Conservation (phyloP, 805 yeast species). For the Yarrowia bubula region DNA sequence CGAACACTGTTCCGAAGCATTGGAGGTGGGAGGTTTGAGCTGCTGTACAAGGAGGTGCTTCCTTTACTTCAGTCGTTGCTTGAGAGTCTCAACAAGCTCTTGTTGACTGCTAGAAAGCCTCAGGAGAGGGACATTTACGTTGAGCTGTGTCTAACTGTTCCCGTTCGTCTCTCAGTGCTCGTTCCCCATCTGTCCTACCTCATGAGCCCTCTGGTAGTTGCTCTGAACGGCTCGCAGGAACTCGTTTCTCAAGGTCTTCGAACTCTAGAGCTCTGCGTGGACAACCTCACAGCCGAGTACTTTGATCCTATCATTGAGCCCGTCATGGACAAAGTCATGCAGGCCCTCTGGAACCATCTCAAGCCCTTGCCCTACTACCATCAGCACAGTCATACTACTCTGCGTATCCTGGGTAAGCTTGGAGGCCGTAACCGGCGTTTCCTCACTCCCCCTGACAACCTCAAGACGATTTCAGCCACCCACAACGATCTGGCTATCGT, state of each 20-base stretch:
- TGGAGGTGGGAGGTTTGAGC: slow-evolving; percentile 96
- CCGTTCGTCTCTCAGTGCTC: slow-evolving; percentile 86
- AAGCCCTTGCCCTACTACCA: slow-evolving; percentile 93
- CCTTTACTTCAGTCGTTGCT: slow-evolving; percentile 84
- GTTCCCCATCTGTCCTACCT: slow-evolving; percentile 88
- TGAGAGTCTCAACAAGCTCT: slow-evolving; percentile 79
- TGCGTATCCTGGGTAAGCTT: slow-evolving; percentile 86
- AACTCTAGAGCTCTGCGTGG: slow-evolving; percentile 93
- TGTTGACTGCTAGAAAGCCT: slow-evolving; percentile 77
- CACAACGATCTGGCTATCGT: slow-evolving; percentile 62
- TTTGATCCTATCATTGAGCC: slow-evolving; percentile 98
- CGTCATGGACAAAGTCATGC: slow-evolving; percentile 89
- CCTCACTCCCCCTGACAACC: slow-evolving; percentile 68
- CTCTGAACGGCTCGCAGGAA: slow-evolving; percentile 86
- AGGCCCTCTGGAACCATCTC: slow-evolving; percentile 85
- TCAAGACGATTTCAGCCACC: slow-evolving; percentile 50
- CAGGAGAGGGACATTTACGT: slow-evolving; percentile 93
- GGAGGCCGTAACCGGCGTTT: slow-evolving; percentile 95
- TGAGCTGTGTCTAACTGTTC: slow-evolving; percentile 91
- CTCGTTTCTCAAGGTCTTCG: slow-evolving; percentile 91
- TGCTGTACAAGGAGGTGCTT: slow-evolving; percentile 85
- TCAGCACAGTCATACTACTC: slow-evolving; percentile 91
- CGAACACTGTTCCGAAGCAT: slow-evolving; percentile 89
- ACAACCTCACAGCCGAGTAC: slow-evolving; percentile 91
- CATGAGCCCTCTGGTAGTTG: slow-evolving; percentile 88